Evolutionary conservation across 345 rosid genomes (phyloP).

Genomic region (Durio zibethinus): DNA sequence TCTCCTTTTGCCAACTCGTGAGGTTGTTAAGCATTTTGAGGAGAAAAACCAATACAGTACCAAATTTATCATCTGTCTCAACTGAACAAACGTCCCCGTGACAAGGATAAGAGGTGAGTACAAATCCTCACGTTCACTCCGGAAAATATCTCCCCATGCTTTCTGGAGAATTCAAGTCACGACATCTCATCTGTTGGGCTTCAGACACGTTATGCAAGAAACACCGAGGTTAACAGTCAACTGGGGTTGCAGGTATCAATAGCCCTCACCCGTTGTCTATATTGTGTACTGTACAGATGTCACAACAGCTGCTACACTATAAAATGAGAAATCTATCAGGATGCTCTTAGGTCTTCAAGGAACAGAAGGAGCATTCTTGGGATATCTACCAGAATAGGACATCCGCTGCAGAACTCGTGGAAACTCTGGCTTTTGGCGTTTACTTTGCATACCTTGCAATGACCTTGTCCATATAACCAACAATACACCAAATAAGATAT

Average conservation of each 20-base stretch:
- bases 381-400: slow-evolving; percentile 73
- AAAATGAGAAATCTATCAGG: background rate
- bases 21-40: background rate
- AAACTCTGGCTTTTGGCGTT: slow-evolving; percentile 73
- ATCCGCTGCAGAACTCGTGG: slow-evolving; percentile 61
- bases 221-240: background rate
- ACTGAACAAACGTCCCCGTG: background rate
- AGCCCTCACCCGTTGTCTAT: slow-evolving; percentile 4
- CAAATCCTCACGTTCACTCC: background rate
- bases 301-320: slow-evolving; percentile 6
- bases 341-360: slow-evolving; percentile 32
- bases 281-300: slow-evolving; percentile 14
- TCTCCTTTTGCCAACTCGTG: background rate
- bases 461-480: slow-evolving; percentile 37
- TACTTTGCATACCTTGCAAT: slow-evolving; percentile 57
- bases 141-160: background rate
- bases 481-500: slow-evolving; percentile 1
- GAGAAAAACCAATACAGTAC: background rate
- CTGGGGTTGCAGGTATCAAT: slow-evolving; percentile 6
- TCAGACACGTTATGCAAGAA: background rate
- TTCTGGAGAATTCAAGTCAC: background rate
- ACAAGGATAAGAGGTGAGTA: background rate
- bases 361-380: slow-evolving; percentile 46
- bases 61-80: background rate
- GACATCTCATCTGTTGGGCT: background rate